phyloP scores from a whole-genome alignment of 345 rosid genomes.

The Xanthoceras sorbifolium region DNA sequence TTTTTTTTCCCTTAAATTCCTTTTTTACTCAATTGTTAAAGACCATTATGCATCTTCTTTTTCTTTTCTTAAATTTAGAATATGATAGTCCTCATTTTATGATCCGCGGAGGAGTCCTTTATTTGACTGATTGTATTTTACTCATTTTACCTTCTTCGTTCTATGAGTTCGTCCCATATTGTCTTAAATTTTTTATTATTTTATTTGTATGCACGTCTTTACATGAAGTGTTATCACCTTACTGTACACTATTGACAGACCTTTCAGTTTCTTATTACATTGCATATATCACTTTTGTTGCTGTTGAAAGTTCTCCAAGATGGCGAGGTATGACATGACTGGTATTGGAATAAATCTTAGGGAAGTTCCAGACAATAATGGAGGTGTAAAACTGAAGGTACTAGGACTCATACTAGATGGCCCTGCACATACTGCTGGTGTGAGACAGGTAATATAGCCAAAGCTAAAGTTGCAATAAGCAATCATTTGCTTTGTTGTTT shows the following conservation, averaged over 20 bases:
- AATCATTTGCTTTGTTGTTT: not conserved
- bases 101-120: not conserved
- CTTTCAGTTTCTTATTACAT: conserved; percentile 38
- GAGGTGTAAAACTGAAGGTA: conserved; percentile 68
- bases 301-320: conserved; percentile 81
- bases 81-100: not conserved
- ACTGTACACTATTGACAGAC: conserved; percentile 9
- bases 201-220: not conserved
- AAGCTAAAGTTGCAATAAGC: not conserved
- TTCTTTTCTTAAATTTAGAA: not conserved
- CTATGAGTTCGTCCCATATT: not conserved
- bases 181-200: not conserved
- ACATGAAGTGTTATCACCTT: not conserved
- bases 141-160: not conserved
- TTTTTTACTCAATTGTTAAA: not conserved
- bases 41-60: not conserved
- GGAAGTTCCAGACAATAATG: conserved; percentile 79
- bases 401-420: conserved; percentile 86
- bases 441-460: conserved; percentile 62
- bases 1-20: not conserved
- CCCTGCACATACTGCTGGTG: conserved; percentile 82
- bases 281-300: conserved; percentile 31
- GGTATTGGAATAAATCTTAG: conserved; percentile 93
- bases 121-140: not conserved
- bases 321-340: conserved; percentile 90